Evolutionary conservation across 257 asterid genomes (phyloP).

Genomic region (Rhazya stricta): DNA sequence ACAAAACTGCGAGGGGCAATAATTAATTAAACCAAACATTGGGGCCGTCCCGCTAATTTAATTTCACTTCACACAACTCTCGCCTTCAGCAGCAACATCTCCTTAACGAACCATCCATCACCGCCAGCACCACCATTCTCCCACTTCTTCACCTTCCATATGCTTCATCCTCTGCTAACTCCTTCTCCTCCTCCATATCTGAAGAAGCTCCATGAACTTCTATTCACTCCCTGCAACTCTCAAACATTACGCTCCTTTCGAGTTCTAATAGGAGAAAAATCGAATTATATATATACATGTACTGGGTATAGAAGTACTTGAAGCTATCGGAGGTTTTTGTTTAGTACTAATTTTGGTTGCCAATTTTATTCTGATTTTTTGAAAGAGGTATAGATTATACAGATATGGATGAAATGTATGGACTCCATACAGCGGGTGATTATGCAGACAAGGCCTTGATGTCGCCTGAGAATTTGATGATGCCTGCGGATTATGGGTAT

Average conservation of each 20-base stretch:
- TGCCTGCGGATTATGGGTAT: conserved; percentile 28
- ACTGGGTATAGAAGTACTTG: neutral
- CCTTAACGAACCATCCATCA: conserved; percentile 12
- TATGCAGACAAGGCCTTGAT: conserved; percentile 40
- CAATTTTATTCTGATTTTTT: neutral
- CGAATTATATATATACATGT: neutral
- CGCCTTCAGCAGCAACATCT: conserved; percentile 14
- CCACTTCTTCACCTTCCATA: neutral
- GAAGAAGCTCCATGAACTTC: neutral
- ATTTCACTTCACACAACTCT: conserved; percentile 7
- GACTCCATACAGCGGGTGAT: conserved; percentile 26
- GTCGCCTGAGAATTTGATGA: conserved; percentile 44
- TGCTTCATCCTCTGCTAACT: conserved; percentile 10
- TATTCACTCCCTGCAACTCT: neutral
- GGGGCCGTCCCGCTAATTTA: conserved; percentile 23
- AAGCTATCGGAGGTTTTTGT: neutral
- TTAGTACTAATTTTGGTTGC: neutral
- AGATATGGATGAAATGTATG: conserved; percentile 39
- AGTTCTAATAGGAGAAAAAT: conserved; percentile 4
- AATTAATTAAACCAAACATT: neutral
- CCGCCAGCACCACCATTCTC: conserved; percentile 5
- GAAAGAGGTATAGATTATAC: neutral
- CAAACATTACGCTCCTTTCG: neutral
- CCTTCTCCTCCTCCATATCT: conserved; percentile 5
- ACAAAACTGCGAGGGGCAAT: neutral